Evolutionary conservation across 371 early-diverging fungal species (phyloP).

Genomic region (Conidiobolus incongruus): DNA sequence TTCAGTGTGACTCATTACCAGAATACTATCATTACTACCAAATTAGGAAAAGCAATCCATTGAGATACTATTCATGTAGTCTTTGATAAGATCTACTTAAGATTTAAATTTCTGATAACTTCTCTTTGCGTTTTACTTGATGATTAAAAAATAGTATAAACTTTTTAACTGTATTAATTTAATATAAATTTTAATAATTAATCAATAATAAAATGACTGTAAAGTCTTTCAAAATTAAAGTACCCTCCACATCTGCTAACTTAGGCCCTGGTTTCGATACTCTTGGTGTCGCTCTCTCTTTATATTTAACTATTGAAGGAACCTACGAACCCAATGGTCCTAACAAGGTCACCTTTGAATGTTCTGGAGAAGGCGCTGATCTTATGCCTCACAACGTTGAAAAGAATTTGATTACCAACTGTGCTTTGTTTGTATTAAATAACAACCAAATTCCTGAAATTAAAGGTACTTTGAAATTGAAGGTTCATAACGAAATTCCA

Average conservation of each 20-base stretch:
- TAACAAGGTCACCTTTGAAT: constrained; percentile 27
- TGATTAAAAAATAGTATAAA: too few relatives aligned
- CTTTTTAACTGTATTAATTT: too few relatives aligned
- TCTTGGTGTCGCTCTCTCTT: constrained; percentile 70
- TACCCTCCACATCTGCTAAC: constrained; percentile 89
- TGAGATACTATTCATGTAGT: too few relatives aligned
- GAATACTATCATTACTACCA: too few relatives aligned
- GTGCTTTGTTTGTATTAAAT: constrained; percentile 61
- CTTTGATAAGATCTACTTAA: too few relatives aligned
- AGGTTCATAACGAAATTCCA: constrained; percentile 71
- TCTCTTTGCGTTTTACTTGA: too few relatives aligned
- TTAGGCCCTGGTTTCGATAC: constrained; percentile 94
- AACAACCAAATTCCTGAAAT: constrained; percentile 29
- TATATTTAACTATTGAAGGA: constrained; percentile 52
- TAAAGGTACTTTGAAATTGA: constrained; percentile 27
- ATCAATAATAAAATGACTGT: too few relatives aligned
- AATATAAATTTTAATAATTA: too few relatives aligned
- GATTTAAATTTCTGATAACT: too few relatives aligned
- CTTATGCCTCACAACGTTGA: constrained; percentile 52
- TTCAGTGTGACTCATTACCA: too few relatives aligned
- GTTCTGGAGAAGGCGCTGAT: constrained; percentile 54
- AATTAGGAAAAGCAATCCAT: too few relatives aligned
- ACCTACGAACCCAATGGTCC: constrained; percentile 10
- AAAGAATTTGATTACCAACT: constrained; percentile 75
- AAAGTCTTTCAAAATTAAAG: too few relatives aligned